Evolutionary conservation across 139 green algal species (phyloP).

Genomic region (Chlorella sorokiniana): DNA sequence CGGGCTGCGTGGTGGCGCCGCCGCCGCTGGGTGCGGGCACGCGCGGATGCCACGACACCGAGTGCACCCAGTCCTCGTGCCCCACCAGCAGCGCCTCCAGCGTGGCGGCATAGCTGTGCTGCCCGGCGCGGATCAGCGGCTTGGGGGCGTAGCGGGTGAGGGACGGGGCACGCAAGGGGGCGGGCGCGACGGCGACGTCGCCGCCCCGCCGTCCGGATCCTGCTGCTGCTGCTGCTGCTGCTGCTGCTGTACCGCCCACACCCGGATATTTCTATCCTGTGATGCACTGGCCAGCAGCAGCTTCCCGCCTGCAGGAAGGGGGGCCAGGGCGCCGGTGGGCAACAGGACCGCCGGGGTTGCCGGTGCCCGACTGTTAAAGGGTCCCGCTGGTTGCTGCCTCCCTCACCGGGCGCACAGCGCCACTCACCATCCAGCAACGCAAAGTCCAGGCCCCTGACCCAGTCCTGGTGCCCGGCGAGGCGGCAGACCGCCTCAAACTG

Average conservation of each 20-base stretch:
- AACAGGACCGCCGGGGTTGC: background rate
- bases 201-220: background rate
- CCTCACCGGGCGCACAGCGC: background rate
- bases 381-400: too few relatives aligned
- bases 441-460: slow-evolving; percentile 82
- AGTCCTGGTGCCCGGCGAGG: slow-evolving; percentile 85
- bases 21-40: background rate
- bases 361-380: too few relatives aligned
- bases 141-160: slow-evolving; percentile 66
- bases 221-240: background rate
- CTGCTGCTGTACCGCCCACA: slow-evolving; percentile 63
- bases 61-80: slow-evolving; percentile 97
- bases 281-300: slow-evolving; percentile 89
- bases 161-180: slow-evolving; percentile 9
- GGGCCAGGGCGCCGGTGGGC: background rate
- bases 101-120: slow-evolving; percentile 44
- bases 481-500: slow-evolving; percentile 58
- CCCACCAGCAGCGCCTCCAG: slow-evolving; percentile 87
- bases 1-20: background rate
- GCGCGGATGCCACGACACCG: slow-evolving; percentile 73
- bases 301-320: slow-evolving; percentile 19
- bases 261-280: slow-evolving; percentile 81
- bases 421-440: slow-evolving; percentile 32
- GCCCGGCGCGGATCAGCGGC: slow-evolving; percentile 36
- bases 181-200: background rate